Conservation (phyloP, 139 green algal species). For the Coelastrella sp. region DNA sequence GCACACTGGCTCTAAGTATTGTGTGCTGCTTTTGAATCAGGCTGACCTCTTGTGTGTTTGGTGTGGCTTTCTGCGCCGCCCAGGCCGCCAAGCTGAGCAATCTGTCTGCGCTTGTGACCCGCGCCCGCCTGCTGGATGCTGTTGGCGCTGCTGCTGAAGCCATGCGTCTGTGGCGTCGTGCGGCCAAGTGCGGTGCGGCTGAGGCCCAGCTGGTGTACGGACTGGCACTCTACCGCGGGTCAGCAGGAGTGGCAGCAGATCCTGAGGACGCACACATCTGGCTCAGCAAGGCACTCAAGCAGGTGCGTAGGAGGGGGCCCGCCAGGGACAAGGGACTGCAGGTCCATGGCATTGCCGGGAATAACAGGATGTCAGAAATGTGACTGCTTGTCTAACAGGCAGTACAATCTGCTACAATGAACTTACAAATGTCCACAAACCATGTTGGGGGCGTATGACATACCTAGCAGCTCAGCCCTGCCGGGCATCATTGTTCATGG, state of each 20-base stretch:
- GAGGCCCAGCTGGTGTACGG: slow-evolving; percentile 36
- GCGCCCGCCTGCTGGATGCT: slow-evolving; percentile 35
- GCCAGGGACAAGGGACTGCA: background rate
- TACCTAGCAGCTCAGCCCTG: too few species aligned
- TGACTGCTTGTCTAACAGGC: too few species aligned
- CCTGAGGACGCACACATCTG: slow-evolving; percentile 38
- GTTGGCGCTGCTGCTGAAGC: slow-evolving; percentile 5
- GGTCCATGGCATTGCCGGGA: too few species aligned
- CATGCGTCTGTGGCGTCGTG: slow-evolving; percentile 27
- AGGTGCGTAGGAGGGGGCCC: background rate
- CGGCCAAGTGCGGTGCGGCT: slow-evolving; percentile 30
- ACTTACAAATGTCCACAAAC: too few species aligned
- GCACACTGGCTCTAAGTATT: background rate
- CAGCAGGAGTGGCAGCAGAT: background rate
- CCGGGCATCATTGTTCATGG: too few species aligned
- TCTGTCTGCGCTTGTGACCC: slow-evolving; percentile 13
- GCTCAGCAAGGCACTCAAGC: slow-evolving; percentile 32
- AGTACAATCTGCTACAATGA: too few species aligned
- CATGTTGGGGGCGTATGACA: too few species aligned
- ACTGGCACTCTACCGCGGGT: slow-evolving; percentile 35
- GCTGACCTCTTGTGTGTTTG: too few species aligned
- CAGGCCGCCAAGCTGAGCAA: slow-evolving; percentile 35
- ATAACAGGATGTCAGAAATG: too few species aligned
- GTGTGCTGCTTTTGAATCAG: background rate
- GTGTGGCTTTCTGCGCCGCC: background rate